Conservation (phyloP, 2,329 filamentous ascomycete genomes). For the Berkeleyomyces basicola region DNA sequence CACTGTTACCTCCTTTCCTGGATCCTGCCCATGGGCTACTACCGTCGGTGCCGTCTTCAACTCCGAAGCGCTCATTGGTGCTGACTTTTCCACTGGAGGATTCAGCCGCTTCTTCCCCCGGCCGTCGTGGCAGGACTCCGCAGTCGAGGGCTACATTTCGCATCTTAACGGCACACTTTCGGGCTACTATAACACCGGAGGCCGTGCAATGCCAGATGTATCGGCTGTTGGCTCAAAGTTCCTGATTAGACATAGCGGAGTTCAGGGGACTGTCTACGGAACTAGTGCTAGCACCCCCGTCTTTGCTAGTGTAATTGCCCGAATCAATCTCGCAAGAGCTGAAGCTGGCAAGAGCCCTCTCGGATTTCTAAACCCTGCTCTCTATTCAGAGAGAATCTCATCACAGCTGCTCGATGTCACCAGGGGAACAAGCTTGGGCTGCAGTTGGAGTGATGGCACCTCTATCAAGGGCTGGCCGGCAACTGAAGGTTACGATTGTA, state of each 20-base stretch:
- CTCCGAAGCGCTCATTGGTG: conserved; percentile 24
- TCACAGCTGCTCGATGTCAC: conserved; percentile 27
- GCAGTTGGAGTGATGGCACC: conserved; percentile 22
- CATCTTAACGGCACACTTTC: conserved; percentile 26
- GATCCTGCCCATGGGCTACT: conserved; percentile 52
- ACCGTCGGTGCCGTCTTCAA: conserved; percentile 42
- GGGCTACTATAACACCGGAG: conserved; percentile 28
- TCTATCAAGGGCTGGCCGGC: conserved; percentile 29
- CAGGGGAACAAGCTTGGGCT: conserved; percentile 25
- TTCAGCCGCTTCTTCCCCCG: conserved; percentile 35
- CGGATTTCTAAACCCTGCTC: conserved; percentile 36
- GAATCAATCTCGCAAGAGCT: conserved; percentile 38
- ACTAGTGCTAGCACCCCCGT: conserved; percentile 39
- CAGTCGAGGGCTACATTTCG: conserved; percentile 26
- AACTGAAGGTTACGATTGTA: conserved; percentile 29
- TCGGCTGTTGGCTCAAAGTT: conserved; percentile 43
- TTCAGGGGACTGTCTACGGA: conserved; percentile 21
- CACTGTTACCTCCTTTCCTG: conserved; percentile 47
- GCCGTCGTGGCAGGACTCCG: conserved; percentile 29
- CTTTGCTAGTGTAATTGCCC: conserved; percentile 35
- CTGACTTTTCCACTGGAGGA: conserved; percentile 33
- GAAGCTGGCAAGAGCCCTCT: conserved; percentile 30
- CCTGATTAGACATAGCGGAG: conserved; percentile 21
- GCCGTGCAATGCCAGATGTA: conserved; percentile 35
- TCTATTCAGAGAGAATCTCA: conserved; percentile 27